A percentile compares a stretch with the other conserved stretches of the same genome.
These are phyloP conservation scores for Alternaria metachromatica DNA, from an alignment of 2,329 filamentous ascomycete genomes.

Conservation along the genomic window DNA sequence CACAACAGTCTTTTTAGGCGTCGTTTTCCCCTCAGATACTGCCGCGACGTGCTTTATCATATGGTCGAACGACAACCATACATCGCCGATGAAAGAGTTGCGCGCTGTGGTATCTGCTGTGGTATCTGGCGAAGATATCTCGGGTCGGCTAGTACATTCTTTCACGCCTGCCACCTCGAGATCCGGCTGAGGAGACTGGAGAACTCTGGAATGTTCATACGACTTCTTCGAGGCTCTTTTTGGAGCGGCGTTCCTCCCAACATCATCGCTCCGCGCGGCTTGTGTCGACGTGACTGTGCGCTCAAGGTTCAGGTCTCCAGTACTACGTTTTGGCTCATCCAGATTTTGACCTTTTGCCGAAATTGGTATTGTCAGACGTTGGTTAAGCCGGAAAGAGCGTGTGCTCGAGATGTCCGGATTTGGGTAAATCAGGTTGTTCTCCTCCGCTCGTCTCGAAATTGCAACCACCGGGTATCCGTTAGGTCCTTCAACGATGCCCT, in stretches of 20 bases:
- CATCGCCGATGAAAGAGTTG: neutral
- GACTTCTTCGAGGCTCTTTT: neutral
- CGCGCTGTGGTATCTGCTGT: neutral
- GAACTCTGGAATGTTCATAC: neutral
- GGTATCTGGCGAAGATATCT: constrained; percentile 12
- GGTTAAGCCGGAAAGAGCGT: constrained; percentile 28
- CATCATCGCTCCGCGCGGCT: neutral
- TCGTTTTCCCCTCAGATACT: neutral
- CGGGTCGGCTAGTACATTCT: neutral
- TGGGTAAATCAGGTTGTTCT: constrained; percentile 27
- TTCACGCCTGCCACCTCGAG: constrained; percentile 5
- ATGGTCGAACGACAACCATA: constrained; percentile 5
- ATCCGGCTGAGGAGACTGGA: constrained; percentile 1
- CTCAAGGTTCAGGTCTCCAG: constrained; percentile 22
- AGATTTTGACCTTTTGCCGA: constrained; percentile 34
- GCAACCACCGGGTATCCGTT: constrained; percentile 45
- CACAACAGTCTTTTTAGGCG: neutral
- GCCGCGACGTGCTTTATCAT: constrained; percentile 3
- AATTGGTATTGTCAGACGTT: constrained; percentile 34
- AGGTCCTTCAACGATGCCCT: constrained; percentile 41
- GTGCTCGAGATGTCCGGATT: constrained; percentile 32
- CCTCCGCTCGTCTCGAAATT: constrained; percentile 38
- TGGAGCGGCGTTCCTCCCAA: neutral
- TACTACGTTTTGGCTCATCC: constrained; percentile 35
- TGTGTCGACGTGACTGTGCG: neutral